A percentile compares a stretch with the other conserved stretches of the same genome.
Evolutionary conservation across 2,329 filamentous ascomycete genomes (phyloP).

Genomic region (Neocatenulostroma microsporum): DNA sequence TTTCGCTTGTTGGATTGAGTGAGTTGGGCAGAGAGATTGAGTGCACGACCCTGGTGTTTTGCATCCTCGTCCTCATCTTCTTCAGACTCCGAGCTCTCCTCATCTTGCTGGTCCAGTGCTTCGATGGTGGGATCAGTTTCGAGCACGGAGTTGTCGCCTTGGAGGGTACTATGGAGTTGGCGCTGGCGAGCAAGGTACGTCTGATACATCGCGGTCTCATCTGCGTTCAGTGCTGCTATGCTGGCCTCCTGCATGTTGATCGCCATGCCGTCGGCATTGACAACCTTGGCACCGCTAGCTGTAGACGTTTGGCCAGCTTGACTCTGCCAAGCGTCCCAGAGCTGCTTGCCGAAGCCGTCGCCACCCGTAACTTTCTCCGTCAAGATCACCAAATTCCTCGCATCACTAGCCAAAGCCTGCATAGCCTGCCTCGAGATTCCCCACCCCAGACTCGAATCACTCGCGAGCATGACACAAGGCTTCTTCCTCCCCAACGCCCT

Average conservation of each 20-base stretch:
- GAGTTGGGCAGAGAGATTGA: conserved; percentile 80
- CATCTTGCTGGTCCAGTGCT: conserved; percentile 8
- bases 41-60: conserved; percentile 81
- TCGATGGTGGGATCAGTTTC: conserved; percentile 58
- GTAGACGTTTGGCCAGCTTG: conserved; percentile 14
- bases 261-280: conserved; percentile 51
- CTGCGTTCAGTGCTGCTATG: conserved; percentile 64
- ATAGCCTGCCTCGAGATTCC: conserved; percentile 82
- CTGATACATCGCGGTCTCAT: conserved; percentile 75
- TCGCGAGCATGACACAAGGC: conserved; percentile 76
- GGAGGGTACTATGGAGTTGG: conserved; percentile 74
- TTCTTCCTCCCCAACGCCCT: conserved; percentile 51
- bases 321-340: conserved; percentile 56
- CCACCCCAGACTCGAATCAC: conserved; percentile 86
- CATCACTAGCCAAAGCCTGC: conserved; percentile 63
- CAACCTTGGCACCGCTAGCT: conserved; percentile 38
- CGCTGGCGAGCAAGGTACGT: conserved; percentile 85
- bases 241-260: conserved; percentile 26
- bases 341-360: conserved; percentile 58
- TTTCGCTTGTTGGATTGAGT: conserved; percentile 68
- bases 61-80: conserved; percentile 86
- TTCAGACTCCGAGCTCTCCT: conserved; percentile 68
- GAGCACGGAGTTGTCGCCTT: conserved; percentile 62
- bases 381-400: conserved; percentile 75
- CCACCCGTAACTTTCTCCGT: conserved; percentile 61